Evolutionary conservation across 1,284 basidiomycete species (phyloP).

Genomic region (Tausonia pullulans): DNA sequence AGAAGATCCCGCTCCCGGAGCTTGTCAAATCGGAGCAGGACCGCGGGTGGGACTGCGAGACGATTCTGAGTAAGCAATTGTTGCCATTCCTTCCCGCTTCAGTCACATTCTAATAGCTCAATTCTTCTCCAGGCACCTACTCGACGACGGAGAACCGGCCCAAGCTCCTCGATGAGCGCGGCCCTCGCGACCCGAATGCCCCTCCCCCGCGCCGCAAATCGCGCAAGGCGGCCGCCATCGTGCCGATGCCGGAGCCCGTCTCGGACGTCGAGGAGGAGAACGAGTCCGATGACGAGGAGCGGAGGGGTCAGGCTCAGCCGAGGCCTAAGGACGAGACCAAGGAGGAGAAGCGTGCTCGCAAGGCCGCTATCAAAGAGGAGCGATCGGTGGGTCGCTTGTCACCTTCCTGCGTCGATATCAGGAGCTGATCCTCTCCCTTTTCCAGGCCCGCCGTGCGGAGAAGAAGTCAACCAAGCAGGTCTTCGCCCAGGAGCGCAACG

Average conservation of each 20-base stretch:
- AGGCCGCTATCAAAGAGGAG: constrained; percentile 37
- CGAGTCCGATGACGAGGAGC: constrained; percentile 34
- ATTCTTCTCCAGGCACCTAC: constrained; percentile 58
- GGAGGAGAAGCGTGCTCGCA: constrained; percentile 79
- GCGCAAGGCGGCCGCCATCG: constrained; percentile 12
- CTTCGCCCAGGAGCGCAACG: constrained; percentile 61
- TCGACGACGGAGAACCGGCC: constrained; percentile 93
- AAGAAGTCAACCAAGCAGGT: constrained; percentile 70
- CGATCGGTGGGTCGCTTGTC: background rate
- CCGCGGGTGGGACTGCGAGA: constrained; percentile 89
- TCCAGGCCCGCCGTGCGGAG: constrained; percentile 49
- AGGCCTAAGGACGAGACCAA: constrained; percentile 66
- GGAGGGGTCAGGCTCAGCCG: constrained; percentile 32
- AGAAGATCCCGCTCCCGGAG: constrained; percentile 22
- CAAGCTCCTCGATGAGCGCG: constrained; percentile 48
- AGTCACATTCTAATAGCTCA: background rate
- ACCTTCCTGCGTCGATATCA: background rate
- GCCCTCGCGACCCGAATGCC: constrained; percentile 46
- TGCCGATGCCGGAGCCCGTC: constrained; percentile 14
- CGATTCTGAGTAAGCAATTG: constrained; percentile 65
- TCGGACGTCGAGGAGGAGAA: constrained; percentile 23
- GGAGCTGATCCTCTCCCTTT: background rate
- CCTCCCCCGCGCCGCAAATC: constrained; percentile 3
- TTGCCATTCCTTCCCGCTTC: background rate
- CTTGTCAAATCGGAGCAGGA: constrained; percentile 52